Evolutionary conservation across 257 asterid genomes (phyloP).

Genomic region (Anisodus tanguticus): DNA sequence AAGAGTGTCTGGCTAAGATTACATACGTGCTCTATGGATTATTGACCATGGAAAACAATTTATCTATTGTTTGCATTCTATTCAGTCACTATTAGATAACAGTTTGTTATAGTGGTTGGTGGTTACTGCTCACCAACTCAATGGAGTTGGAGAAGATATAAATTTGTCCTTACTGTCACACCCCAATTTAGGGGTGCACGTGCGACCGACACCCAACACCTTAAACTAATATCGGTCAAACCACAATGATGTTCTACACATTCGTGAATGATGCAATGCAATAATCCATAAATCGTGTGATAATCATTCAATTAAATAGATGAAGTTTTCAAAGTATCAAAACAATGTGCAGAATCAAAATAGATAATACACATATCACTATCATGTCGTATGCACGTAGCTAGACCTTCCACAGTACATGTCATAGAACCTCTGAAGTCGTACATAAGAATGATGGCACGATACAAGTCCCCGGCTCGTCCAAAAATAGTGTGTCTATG

Average conservation of each 20-base stretch:
- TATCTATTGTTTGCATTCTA: background rate
- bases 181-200: background rate
- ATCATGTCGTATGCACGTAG: background rate
- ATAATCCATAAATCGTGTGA: background rate
- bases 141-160: slow-evolving; percentile 19
- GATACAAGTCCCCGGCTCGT: background rate
- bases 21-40: background rate
- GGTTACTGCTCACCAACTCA: slow-evolving; percentile 14
- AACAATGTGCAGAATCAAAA: background rate
- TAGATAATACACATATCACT: slow-evolving; percentile 6
- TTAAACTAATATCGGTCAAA: background rate
- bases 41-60: background rate
- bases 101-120: background rate
- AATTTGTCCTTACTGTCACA: background rate
- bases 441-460: background rate
- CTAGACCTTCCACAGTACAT: background rate
- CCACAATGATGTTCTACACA: background rate
- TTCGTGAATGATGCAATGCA: background rate
- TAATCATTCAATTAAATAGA: background rate
- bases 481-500: background rate
- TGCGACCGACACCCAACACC: background rate
- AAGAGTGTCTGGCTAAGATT: background rate
- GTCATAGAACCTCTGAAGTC: background rate
- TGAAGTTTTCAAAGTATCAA: background rate
- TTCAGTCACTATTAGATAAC: background rate